These are phyloP conservation scores for Dysphania ambrosioides DNA, from an alignment of 148 eudicot genomes.

Conservation along the genomic window DNA sequence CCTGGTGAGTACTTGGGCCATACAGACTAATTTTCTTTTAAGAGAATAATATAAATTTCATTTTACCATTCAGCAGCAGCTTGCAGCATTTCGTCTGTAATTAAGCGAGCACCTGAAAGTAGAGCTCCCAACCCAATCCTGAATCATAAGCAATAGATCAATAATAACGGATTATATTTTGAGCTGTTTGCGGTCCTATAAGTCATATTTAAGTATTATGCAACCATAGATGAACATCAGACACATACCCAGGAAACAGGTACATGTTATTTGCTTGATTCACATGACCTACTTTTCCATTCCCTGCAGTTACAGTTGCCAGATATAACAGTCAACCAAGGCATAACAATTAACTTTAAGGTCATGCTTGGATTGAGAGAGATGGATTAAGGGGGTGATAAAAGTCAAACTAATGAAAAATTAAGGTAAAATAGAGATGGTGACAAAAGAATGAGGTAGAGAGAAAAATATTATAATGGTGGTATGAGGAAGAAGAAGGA, in stretches of 20 bases:
- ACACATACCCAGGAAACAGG: constrained; percentile 89
- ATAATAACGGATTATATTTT: neutral
- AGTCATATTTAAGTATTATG: neutral
- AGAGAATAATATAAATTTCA: neutral
- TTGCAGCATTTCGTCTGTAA: constrained; percentile 92
- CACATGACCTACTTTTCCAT: constrained; percentile 90
- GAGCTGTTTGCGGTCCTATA: constrained; percentile 7
- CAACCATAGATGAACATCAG: constrained; percentile 13
- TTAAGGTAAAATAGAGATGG: too few species aligned
- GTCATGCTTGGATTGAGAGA: too few species aligned
- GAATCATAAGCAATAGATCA: constrained; percentile 29
- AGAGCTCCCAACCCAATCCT: constrained; percentile 98
- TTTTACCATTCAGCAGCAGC: constrained; percentile 91
- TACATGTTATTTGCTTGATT: constrained; percentile 99
- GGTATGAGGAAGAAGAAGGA: too few species aligned
- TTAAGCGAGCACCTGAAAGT: constrained; percentile 81
- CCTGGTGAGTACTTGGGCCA: neutral
- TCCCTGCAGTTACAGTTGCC: constrained; percentile 44
- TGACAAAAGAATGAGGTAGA: too few species aligned
- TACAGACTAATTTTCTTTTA: neutral
- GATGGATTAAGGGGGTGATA: too few species aligned
- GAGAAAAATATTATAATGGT: too few species aligned
- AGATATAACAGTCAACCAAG: constrained; percentile 14
- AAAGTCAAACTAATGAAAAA: too few species aligned
- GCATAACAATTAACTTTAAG: neutral